Evolutionary conservation across 495 filamentous ascomycete species (phyloP), one percentile per base, ranked within the genome.

Genomic region (Glarea lozoyensis): DNA sequence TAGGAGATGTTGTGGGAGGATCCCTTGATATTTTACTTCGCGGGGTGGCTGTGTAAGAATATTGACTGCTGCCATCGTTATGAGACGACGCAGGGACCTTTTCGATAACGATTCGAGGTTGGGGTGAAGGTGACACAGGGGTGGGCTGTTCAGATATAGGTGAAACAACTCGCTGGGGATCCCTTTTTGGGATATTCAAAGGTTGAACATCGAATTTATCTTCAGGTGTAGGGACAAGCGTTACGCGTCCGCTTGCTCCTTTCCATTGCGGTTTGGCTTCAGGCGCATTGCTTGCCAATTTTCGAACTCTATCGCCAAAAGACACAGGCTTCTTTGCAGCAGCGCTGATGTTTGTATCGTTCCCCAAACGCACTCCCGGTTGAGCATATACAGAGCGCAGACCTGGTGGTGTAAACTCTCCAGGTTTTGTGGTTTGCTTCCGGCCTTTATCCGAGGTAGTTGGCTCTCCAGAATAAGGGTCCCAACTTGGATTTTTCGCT

Each of bases 171-270:
- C n/a, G n/a, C n/a, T n/a, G n/a, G n/a, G n/a, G n/a, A n/a, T n/a
- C n/a, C n/a, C n/a, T n/a, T n/a, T n/a, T n/a, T 5, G 72, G 70
- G 31, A 72, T 58, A 31, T 50, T 65, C 18, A 74, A 38, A 6
- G 66, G 64, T 12, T 62, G 43, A 3, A 68, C 63, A 25, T 61
- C 51, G 20, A 55, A 57, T 21, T 56, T 60, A 46, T 73, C 72
- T 37, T 43, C 60, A 4, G 73, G 64, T 6, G 69, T 66, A 7
- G 67, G 59, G 25, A 75, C 68, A 13, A 75, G 46, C 2, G 66
- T 55, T 27, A 59, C 61, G 42, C 71, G 63, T 2, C 72, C 72
- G 45, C 68, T 75, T 27, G 72, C 66, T 6, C 72, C 72, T 42
- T 64, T 61, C 72, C 72, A 75, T 46, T 62, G 64, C 4, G 72